Percentiles rank a stretch among this genome's conserved stretches.
Conservation (phyloP, 306 rosid genomes). For the Vachellia pachyceras region DNA sequence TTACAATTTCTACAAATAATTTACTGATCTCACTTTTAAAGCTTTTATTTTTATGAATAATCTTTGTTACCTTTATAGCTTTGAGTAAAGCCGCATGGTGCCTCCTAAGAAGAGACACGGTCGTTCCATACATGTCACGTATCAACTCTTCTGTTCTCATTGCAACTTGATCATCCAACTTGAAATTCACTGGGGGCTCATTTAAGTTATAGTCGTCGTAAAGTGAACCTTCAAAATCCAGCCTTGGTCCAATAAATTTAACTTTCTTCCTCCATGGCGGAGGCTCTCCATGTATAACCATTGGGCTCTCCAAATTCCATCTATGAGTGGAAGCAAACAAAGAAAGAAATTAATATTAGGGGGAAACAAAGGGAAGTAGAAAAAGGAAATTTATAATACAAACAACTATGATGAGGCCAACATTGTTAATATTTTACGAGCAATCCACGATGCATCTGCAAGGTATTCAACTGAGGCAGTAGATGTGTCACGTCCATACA, state of each 20-base stretch:
- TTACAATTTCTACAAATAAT: background rate
- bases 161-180: conserved; percentile 81
- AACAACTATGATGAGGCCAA: conserved; percentile 44
- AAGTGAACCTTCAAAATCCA: conserved; percentile 96
- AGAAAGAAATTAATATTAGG: conserved; percentile 29
- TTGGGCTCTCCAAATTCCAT: conserved; percentile 97
- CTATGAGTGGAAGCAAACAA: conserved; percentile 42
- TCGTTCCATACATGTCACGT: conserved; percentile 64
- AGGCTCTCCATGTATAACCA: conserved; percentile 94
- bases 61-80: conserved; percentile 69
- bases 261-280: conserved; percentile 86
- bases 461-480: conserved; percentile 88
- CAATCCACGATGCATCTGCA: conserved; percentile 98
- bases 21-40: background rate
- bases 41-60: background rate
- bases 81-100: conserved; percentile 91
- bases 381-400: conserved; percentile 13
- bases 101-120: conserved; percentile 70
- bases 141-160: conserved; percentile 77
- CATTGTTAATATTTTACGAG: conserved; percentile 97
- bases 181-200: conserved; percentile 85
- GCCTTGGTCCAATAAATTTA: conserved; percentile 86
- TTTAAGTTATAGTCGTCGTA: conserved; percentile 73
- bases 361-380: conserved; percentile 4
- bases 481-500: conserved; percentile 94